phyloP scores from a whole-genome alignment of 73 alveolate genomes.

The Paramecium sonneborni region DNA sequence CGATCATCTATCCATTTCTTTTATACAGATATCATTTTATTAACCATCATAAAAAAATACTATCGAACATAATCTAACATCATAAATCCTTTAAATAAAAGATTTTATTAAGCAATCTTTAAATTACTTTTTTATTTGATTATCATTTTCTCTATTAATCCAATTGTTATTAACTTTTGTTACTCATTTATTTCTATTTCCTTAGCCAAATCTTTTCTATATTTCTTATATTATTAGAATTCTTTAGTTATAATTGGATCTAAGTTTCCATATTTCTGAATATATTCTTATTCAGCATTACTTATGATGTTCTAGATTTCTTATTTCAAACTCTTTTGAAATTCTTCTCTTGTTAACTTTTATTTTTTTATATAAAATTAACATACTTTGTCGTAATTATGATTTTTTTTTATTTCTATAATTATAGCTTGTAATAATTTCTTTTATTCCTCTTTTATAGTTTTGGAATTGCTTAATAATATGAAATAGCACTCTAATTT shows the following conservation, averaged over 20 bases:
- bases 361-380: neutral
- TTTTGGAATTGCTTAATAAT: neutral
- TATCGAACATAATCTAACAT: neutral
- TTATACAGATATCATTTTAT: neutral
- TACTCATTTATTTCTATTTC: neutral
- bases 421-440: neutral
- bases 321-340: neutral
- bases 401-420: neutral
- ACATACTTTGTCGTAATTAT: neutral
- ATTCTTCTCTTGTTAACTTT: neutral
- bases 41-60: neutral
- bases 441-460: neutral
- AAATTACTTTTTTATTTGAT: neutral
- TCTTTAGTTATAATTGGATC: neutral
- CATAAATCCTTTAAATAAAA: neutral
- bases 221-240: neutral
- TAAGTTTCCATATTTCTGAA: neutral
- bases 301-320: neutral
- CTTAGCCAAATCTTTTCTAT: neutral
- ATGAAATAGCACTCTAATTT: slow-evolving; percentile 26
- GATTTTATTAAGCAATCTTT: neutral
- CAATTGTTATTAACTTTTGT: neutral
- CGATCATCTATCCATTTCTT: neutral
- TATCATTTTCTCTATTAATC: neutral
- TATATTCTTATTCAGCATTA: neutral